Conservation (phyloP, 768 basidiomycete genomes). For the Asterophora lycoperdoides region DNA sequence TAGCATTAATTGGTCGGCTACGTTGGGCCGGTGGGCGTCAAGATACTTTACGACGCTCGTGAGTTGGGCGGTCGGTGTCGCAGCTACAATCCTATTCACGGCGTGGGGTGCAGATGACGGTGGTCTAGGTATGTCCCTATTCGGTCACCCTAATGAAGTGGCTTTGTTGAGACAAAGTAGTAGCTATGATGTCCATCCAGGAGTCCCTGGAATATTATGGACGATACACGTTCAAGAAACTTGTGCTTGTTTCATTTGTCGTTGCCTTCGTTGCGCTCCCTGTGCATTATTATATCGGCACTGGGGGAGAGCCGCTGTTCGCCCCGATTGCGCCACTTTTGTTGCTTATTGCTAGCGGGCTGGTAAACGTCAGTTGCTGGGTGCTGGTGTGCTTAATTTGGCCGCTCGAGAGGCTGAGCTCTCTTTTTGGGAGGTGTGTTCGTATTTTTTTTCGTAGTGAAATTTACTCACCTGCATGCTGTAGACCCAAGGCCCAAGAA, state of each 20-base stretch:
- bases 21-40: conserved; percentile 63
- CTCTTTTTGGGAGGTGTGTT: conserved; percentile 34
- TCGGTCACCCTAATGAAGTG: neutral
- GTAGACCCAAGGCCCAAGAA: conserved; percentile 22
- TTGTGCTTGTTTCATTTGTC: conserved; percentile 41
- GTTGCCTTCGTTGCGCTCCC: conserved; percentile 56
- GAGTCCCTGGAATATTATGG: conserved; percentile 47
- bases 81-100: conserved; percentile 51
- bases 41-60: conserved; percentile 72
- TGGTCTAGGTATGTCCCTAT: conserved; percentile 19
- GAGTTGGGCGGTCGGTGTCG: conserved; percentile 73
- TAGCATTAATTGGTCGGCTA: conserved; percentile 66
- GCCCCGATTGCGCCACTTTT: conserved; percentile 52
- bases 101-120: conserved; percentile 41
- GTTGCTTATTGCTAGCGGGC: conserved; percentile 56
- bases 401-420: conserved; percentile 34
- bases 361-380: conserved; percentile 61
- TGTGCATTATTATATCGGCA: conserved; percentile 55
- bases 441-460: neutral
- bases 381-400: conserved; percentile 45
- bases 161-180: neutral
- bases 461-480: neutral
- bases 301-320: conserved; percentile 44
- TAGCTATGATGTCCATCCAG: conserved; percentile 46
- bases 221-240: conserved; percentile 31